Conservation (phyloP, 331 rosid species). For the Pyracantha coccinea region DNA sequence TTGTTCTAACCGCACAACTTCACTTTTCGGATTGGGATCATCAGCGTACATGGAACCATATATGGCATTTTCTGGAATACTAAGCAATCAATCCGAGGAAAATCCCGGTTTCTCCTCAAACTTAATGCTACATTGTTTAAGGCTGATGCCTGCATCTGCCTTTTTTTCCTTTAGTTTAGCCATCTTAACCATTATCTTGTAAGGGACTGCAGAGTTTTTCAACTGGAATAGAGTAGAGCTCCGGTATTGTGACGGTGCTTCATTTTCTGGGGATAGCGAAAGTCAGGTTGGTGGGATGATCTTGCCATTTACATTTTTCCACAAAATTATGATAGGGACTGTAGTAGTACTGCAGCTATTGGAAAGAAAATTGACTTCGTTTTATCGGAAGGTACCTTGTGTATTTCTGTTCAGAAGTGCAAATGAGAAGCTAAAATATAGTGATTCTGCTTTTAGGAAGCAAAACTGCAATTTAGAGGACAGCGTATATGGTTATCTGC, state of each 20-base stretch:
- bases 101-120: slow-evolving; percentile 58
- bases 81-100: slow-evolving; percentile 59
- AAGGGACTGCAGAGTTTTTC: slow-evolving; percentile 58
- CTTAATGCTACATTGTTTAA: not conserved
- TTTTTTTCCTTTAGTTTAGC: not conserved
- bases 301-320: not conserved
- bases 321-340: not conserved
- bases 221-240: slow-evolving; percentile 86
- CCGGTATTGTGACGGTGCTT: slow-evolving; percentile 93
- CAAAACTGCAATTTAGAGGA: slow-evolving; percentile 75
- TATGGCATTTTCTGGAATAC: slow-evolving; percentile 65
- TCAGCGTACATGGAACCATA: slow-evolving; percentile 68
- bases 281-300: slow-evolving; percentile 41
- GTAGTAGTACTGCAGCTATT: not conserved
- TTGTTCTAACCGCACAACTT: slow-evolving; percentile 61
- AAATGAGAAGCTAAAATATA: not conserved
- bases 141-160: not conserved
- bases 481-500: slow-evolving; percentile 86
- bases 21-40: slow-evolving; percentile 53
- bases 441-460: slow-evolving; percentile 27
- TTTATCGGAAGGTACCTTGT: not conserved
- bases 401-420: not conserved
- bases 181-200: slow-evolving; percentile 10
- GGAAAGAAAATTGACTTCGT: not conserved
- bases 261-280: slow-evolving; percentile 73